Percentiles rank a stretch among this genome's conserved stretches.
These are phyloP conservation scores for Radiomyces spectabilis DNA, from an alignment of 192 early-diverging fungal species.

Conservation along the genomic window DNA sequence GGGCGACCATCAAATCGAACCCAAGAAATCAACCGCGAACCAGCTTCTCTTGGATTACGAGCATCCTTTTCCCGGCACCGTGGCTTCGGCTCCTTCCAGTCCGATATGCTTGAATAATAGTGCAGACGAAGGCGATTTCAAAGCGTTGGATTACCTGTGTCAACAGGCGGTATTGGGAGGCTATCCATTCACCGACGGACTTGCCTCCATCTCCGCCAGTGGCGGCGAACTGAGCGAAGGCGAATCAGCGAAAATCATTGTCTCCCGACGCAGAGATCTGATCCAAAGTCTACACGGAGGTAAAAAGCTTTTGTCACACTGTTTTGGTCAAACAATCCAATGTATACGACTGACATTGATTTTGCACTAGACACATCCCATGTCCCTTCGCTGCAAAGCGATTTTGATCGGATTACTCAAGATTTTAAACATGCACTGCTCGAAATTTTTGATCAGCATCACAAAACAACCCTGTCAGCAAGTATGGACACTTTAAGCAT, in stretches of 20 bases:
- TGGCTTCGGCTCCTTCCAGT: not conserved
- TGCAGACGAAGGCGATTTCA: constrained; percentile 21
- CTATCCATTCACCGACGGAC: constrained; percentile 40
- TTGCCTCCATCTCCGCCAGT: constrained; percentile 33
- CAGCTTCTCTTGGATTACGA: constrained; percentile 12
- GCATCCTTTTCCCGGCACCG: constrained; percentile 18
- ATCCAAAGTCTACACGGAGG: constrained; percentile 30
- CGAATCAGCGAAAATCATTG: constrained; percentile 36
- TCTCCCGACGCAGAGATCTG: constrained; percentile 36
- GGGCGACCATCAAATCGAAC: not conserved
- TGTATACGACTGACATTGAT: no score
- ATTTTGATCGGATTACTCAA: constrained; percentile 12
- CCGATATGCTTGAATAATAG: not conserved
- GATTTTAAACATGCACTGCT: constrained; percentile 19
- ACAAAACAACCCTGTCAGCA: no score
- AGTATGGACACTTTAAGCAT: no score
- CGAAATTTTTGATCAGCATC: constrained; percentile 23
- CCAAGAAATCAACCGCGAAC: not conserved
- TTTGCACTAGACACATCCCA: constrained; percentile 19
- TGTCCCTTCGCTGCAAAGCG: constrained; percentile 16
- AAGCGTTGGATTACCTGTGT: constrained; percentile 35
- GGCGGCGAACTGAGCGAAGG: constrained; percentile 41
- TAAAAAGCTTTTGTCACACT: no score
- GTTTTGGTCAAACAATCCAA: no score
- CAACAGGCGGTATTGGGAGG: constrained; percentile 43